Base-by-base conservation (phyloP, 1,284 basidiomycete genomes). In the Microbotryum violaceum region DNA sequence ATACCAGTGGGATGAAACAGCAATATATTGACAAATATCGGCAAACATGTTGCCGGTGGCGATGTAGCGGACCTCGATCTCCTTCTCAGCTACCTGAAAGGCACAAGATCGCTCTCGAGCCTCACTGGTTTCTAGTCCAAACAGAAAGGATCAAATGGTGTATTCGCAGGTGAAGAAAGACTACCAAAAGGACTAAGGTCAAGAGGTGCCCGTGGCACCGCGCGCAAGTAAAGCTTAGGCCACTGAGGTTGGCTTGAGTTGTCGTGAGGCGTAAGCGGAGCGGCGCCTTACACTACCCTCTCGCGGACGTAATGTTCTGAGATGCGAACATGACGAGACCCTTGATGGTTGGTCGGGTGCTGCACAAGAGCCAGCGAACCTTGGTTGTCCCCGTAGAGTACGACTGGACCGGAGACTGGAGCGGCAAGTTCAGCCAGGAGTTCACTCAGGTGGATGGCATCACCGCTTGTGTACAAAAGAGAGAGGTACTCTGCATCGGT, bases 401-500 rank as follows among this genome's bases (percentile, higher is more conserved):
- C 27, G 48, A 27, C 27, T 18, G 48, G 48, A 6, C 48, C 20
- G 27, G 21, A 9, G 60, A 27, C 16, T 47, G 64, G 9, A 71
- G 65, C 53, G 31, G 61, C 55, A 23, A 73, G 49, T 60, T 76
- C 73, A 2, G 25, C 20, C 20, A 76, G 63, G 9, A 78, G 62
- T 8, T 60, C 55, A 0, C 66, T 33, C 20, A 76, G 64, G 77
- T 77, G 78, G 9, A 77, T 52, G 0, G 70, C 73, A 61, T 78
- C 71, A 25, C 74, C 73, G 0, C 74, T 70, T 9, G 70, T 60
- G 31, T 77, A 67, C 2, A 68, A 70, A 2, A 73, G 64, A n/a
- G 75, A 74, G n/a, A 77, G 67, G 62, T 78, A 79, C 57, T 79
- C 76, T 0, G 77, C 75, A 60, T 79, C 77, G 0, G 72, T 71